Conservation (phyloP, 2,329 filamentous ascomycete genomes). For the Camillea tinctor region DNA sequence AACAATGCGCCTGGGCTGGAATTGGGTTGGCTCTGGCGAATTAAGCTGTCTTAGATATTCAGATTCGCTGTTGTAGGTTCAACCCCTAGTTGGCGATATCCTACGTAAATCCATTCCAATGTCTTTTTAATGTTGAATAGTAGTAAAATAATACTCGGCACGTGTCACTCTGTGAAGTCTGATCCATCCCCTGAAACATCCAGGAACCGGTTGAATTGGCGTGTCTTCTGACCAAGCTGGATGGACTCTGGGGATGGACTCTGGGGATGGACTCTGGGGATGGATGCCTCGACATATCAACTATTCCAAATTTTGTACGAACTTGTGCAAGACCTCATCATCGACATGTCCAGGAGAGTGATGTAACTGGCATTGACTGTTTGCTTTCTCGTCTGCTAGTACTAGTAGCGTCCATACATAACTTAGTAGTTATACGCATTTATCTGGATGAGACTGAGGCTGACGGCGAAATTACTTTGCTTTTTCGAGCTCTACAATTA, state of each 20-base stretch:
- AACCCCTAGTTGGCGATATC: conserved; percentile 2
- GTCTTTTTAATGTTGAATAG: background rate
- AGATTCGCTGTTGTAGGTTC: background rate
- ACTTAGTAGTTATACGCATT: no score
- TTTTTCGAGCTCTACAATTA: no score
- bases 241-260: background rate
- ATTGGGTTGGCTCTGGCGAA: conserved; percentile 2
- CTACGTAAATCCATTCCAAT: conserved; percentile 18
- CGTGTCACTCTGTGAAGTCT: background rate
- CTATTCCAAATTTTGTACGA: no score
- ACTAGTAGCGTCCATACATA: no score
- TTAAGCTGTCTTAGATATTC: conserved; percentile 5
- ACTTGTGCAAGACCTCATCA: no score
- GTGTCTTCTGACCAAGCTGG: background rate
- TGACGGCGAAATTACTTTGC: no score
- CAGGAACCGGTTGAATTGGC: background rate
- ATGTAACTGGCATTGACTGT: no score
- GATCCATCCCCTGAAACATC: background rate
- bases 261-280: no score
- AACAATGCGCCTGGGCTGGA: background rate
- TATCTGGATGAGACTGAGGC: no score
- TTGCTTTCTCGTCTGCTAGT: no score
- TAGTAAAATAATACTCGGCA: background rate
- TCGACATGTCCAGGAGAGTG: no score
- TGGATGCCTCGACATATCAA: no score